Base-by-base conservation (phyloP, 192 early-diverging fungal species). In the Entophlyctis helioformis region DNA sequence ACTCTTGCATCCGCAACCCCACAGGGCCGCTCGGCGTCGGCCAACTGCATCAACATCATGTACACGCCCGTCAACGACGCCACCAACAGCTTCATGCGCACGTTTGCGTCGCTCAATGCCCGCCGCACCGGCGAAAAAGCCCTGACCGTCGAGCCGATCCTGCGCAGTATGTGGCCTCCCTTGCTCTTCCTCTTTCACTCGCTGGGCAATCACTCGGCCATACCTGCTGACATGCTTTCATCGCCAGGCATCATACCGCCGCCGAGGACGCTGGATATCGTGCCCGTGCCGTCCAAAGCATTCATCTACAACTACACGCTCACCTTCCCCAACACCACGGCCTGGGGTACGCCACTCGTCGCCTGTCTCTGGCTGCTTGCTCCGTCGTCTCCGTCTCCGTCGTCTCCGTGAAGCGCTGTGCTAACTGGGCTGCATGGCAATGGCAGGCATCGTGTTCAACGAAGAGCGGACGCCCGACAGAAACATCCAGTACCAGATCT, bases 271-370 rank as follows among this genome's bases (percentile, higher is more conserved):
- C 37, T 65, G 20, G 80, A 69, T 8, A 65, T 81, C 25, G 63
- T 76, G 1, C 72, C 73, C 15, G 82, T 81, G 1, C 42, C 72
- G 1, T 46, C 59, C 42, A 34, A 47, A 3, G 48, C 66, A 13
- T 81, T 80, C 51, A 82, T 86, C 27, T 86, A 85, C 59, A 56
- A 76, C 52, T 85, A 83, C 45, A 62, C 80, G 5, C 48, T 85
- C 9, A 44, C 51, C 15, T 46, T 81, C 38, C 83, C 78, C 24
- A 86, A 86, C 54, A 49, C 60, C 13, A 86, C 83, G 1, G 49
- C 51, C 7, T 85, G 78, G 59, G 82, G 78, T 46, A 43, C n/a
- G n/a, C n/a, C n/a, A n/a, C n/a, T n/a, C n/a, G n/a, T n/a, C n/a
- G n/a, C n/a, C n/a, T n/a, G n/a, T n/a, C n/a, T n/a, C n/a, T n/a